A percentile compares a stretch with the other conserved stretches of the same genome.
phyloP scores from a whole-genome alignment of 2,329 filamentous ascomycete species.

The Microdochium nivale region DNA sequence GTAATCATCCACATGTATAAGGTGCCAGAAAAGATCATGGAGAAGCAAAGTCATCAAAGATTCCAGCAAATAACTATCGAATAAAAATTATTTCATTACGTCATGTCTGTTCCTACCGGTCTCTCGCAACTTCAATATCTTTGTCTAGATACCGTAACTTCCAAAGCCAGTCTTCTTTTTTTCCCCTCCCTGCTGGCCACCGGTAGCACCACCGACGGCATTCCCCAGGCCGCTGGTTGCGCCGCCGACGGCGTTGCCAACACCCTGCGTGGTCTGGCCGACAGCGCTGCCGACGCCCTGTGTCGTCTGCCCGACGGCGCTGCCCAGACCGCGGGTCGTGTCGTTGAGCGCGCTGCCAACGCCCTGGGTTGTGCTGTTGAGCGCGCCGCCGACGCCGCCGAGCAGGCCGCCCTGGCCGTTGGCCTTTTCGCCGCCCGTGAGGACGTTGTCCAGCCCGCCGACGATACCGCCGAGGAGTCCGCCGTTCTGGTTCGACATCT shows the following conservation, averaged over 20 bases:
- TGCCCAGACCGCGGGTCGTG: conserved; percentile 18
- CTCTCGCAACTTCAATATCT: background rate
- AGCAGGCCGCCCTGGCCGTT: conserved; percentile 23
- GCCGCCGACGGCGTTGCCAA: conserved; percentile 13
- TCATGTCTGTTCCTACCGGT: background rate
- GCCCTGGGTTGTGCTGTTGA: conserved; percentile 19
- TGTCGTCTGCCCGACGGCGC: conserved; percentile 19
- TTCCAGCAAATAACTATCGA: too few relatives aligned
- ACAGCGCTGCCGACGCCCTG: conserved; percentile 17
- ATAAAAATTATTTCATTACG: background rate
- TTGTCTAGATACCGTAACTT: conserved; percentile 16
- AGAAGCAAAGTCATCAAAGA: too few relatives aligned
- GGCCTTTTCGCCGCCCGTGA: conserved; percentile 22
- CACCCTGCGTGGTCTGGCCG: conserved; percentile 7
- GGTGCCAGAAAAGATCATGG: too few relatives aligned
- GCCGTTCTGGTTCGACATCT: conserved; percentile 23
- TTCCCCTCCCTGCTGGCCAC: conserved; percentile 9
- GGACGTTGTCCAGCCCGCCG: conserved; percentile 22
- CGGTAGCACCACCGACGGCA: conserved; percentile 14
- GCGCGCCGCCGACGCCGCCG: conserved; percentile 18
- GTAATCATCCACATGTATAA: too few relatives aligned
- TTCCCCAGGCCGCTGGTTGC: conserved; percentile 11
- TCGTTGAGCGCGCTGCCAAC: conserved; percentile 20
- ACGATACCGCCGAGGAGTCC: conserved; percentile 22
- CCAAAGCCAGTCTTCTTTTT: conserved; percentile 14